Evolutionary conservation across 306 rosid species (phyloP).

Genomic region (Cucurbita ficifolia): DNA sequence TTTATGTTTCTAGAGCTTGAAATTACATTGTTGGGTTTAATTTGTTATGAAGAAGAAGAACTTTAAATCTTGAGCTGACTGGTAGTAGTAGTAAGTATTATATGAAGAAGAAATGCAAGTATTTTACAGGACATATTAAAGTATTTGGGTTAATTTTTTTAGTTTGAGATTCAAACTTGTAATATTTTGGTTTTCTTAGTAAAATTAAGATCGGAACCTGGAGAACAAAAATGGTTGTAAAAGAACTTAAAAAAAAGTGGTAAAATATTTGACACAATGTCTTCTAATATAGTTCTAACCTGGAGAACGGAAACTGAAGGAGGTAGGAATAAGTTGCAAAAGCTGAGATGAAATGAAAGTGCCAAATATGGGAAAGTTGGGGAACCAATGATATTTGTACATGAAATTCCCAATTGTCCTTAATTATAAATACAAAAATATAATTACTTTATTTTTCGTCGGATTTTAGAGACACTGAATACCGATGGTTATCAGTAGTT

Average conservation of each 20-base stretch:
- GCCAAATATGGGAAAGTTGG: neutral
- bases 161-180: no score
- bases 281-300: no score
- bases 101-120: slow-evolving; percentile 6
- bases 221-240: no score
- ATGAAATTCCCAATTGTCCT: neutral
- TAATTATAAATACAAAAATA: neutral
- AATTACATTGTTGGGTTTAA: slow-evolving; percentile 5
- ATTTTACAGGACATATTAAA: neutral
- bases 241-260: no score
- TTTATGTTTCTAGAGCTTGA: slow-evolving; percentile 1
- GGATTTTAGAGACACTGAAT: neutral
- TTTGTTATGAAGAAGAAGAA: neutral
- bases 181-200: no score
- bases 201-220: no score
- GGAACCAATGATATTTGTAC: neutral
- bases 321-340: neutral
- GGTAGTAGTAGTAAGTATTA: neutral
- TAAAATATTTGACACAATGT: no score
- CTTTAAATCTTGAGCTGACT: slow-evolving; percentile 1
- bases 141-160: no score
- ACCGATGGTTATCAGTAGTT: neutral
- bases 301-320: neutral
- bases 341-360: neutral
- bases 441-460: neutral